Base-by-base conservation (phyloP, 2,329 filamentous ascomycete species). In the Diaporthe vexans region DNA sequence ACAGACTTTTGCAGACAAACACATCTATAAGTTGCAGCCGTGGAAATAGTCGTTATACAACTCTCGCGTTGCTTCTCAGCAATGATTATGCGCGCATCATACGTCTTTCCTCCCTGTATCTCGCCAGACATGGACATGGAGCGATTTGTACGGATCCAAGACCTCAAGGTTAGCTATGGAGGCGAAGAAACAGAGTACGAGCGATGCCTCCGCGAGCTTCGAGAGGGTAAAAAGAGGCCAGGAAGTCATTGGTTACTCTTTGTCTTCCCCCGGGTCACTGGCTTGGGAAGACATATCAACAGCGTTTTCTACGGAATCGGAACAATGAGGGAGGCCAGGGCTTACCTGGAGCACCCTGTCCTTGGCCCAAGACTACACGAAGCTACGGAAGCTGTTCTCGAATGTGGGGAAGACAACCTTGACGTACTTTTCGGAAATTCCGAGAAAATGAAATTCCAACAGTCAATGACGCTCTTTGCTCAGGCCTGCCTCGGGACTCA, bases 181-280 rank as follows among this genome's bases (percentile, higher is more conserved):
- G 15, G 35, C n/a, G 24, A 24, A 17, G 69, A 68, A 37, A 73
- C 61, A 0, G 43, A 61, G 24, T 73, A 73, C 51, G 57, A 70
- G 61, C 63, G 65, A 3, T 71, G 71, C 2, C 15, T 71, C 24
- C 37, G 51, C 9, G 74, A 75, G 46, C 15, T 75, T 4, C 48
- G 19, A 17, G 65, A 10, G 35, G 71, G 71, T 21, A 37, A n/a
- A 33, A 73, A 52, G 19, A 17, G 2, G 17, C 40, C 40, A 4
- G 40, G 40, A 6, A 56, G 40, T 17, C 35, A 52, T 0, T 73
- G 63, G 74, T 15, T 59, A 2, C 46, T 40, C 48, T 73, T 70
- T 29, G 35, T 75, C 7, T 73, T 75, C 11, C 74, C 74, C n/a
- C 74, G 69, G 9, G 58, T 67, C n/a, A 57, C 56, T 24, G 71